Percentiles rank a stretch among this genome's conserved stretches.
These are phyloP conservation scores for Pterocarpus macrocarpus DNA, from an alignment of 306 rosid genomes.

Conservation along the genomic window DNA sequence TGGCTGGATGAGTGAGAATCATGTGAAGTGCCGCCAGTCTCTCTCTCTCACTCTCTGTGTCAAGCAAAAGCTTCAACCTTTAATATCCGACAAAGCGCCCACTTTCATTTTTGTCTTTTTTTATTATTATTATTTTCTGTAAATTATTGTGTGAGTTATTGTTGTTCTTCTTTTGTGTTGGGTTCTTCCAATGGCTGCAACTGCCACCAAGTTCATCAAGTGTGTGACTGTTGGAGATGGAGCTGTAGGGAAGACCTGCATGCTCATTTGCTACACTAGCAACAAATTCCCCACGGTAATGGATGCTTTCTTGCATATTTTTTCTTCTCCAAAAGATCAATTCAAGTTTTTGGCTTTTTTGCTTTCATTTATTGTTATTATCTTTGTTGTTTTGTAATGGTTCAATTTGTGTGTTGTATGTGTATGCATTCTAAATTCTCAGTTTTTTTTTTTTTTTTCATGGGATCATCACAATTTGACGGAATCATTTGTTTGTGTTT, in stretches of 20 bases:
- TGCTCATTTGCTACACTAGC: constrained; percentile 93
- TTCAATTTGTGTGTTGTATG: background rate
- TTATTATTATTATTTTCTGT: too few species aligned
- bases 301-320: too few species aligned
- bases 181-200: constrained; percentile 68
- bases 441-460: constrained; percentile 3
- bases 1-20: constrained; percentile 72
- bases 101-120: background rate
- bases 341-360: constrained; percentile 40
- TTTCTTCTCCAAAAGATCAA: too few species aligned
- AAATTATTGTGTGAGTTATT: too few species aligned
- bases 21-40: constrained; percentile 63
- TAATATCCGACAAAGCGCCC: constrained; percentile 50
- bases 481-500: background rate
- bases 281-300: constrained; percentile 88
- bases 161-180: constrained; percentile 32
- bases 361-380: background rate
- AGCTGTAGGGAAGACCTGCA: constrained; percentile 93
- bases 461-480: constrained; percentile 34
- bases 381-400: background rate
- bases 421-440: too few species aligned
- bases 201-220: constrained; percentile 88
- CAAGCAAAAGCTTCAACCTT: constrained; percentile 6
- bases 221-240: constrained; percentile 96
- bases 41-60: constrained; percentile 43